Percentiles rank a stretch among this genome's conserved stretches.
Conservation (phyloP, 2,329 filamentous ascomycete genomes). For the Cryphonectria nitschkei region DNA sequence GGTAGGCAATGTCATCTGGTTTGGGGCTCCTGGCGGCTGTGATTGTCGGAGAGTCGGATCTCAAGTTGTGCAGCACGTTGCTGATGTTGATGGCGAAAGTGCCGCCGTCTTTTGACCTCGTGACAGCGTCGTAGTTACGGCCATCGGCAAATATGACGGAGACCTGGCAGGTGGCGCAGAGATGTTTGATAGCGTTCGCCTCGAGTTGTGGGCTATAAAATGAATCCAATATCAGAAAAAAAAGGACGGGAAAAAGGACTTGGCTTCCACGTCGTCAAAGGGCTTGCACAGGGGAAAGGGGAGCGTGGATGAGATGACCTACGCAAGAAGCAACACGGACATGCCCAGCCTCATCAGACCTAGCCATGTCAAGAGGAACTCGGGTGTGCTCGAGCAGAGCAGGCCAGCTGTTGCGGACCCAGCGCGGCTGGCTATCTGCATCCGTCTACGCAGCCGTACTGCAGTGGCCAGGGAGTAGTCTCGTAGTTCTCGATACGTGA, state of each 20-base stretch:
- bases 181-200: slow-evolving; percentile 51
- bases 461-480: slow-evolving; percentile 35
- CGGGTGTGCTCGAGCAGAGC: slow-evolving; percentile 57
- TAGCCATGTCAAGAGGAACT: slow-evolving; percentile 64
- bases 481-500: slow-evolving; percentile 38
- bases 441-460: slow-evolving; percentile 22
- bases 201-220: slow-evolving; percentile 49
- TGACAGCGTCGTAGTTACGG: slow-evolving; percentile 24
- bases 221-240: background rate
- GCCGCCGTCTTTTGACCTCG: slow-evolving; percentile 10
- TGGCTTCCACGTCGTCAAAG: background rate
- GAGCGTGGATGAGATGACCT: slow-evolving; percentile 30
- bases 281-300: background rate
- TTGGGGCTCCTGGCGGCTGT: background rate
- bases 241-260: background rate
- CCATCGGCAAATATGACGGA: slow-evolving; percentile 51
- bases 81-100: slow-evolving; percentile 29
- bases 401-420: slow-evolving; percentile 46
- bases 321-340: slow-evolving; percentile 61
- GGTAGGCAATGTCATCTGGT: slow-evolving; percentile 52
- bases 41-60: slow-evolving; percentile 4
- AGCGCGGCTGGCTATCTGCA: slow-evolving; percentile 25
- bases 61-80: slow-evolving; percentile 29
- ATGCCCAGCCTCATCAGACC: slow-evolving; percentile 59
- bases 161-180: slow-evolving; percentile 53